phyloP scores from a whole-genome alignment of 257 asterid species.

The Prunella vulgaris region DNA sequence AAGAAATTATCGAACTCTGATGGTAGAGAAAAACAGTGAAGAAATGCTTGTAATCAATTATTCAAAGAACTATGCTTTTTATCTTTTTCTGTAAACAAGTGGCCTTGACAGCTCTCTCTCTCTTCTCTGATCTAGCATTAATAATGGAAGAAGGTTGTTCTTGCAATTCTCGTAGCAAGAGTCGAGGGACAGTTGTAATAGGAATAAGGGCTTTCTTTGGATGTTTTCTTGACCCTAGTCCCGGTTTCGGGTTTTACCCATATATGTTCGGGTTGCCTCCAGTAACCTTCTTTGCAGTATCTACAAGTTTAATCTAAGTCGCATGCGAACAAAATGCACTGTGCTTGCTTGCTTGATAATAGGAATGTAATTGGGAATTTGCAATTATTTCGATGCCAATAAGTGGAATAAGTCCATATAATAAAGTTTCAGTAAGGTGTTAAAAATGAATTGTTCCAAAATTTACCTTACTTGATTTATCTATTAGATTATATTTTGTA shows the following conservation, averaged over 20 bases:
- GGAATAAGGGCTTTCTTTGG: slow-evolving; percentile 1
- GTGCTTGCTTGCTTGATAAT: not conserved
- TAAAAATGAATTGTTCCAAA: not conserved
- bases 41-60: slow-evolving; percentile 1
- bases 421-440: not conserved
- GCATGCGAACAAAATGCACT: not conserved
- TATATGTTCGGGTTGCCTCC: not conserved
- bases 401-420: not conserved
- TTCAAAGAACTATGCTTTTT: not conserved
- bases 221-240: not conserved
- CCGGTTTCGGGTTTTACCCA: slow-evolving; percentile 18
- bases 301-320: slow-evolving; percentile 3
- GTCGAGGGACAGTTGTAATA: slow-evolving; percentile 19
- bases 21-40: not conserved
- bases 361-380: not conserved
- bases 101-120: slow-evolving; percentile 24
- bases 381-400: not conserved
- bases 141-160: slow-evolving; percentile 17
- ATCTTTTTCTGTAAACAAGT: slow-evolving; percentile 1
- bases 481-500: too few species aligned
- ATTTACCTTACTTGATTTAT: too few species aligned
- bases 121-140: slow-evolving; percentile 18
- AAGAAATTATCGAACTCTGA: slow-evolving; percentile 12
- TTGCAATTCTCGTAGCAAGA: slow-evolving; percentile 8
- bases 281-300: not conserved